Percentiles rank a stretch among this genome's conserved stretches.
Evolutionary conservation across 768 basidiomycete genomes (phyloP).

Genomic region (Boletus rubropictus): DNA sequence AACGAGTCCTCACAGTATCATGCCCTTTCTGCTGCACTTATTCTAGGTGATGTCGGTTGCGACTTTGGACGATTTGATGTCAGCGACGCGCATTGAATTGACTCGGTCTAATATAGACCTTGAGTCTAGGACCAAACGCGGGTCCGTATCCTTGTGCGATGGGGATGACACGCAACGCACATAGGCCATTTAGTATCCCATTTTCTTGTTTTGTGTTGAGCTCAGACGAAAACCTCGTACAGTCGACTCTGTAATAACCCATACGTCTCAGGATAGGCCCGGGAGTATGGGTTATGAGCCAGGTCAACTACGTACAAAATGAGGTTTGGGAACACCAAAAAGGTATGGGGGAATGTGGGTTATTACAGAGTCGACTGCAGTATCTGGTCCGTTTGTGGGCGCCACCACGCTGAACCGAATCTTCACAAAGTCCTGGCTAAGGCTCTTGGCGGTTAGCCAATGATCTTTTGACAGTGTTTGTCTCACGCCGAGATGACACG

Average conservation of each 20-base stretch:
- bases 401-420: too few species aligned
- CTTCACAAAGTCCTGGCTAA: neutral
- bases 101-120: neutral
- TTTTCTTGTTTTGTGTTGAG: neutral
- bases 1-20: neutral
- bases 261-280: too few species aligned
- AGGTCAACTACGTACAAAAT: too few species aligned
- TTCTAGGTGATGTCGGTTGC: neutral
- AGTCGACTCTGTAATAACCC: too few species aligned
- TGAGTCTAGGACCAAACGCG: neutral
- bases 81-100: neutral
- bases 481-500: too few species aligned
- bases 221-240: neutral
- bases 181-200: neutral
- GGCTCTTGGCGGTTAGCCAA: neutral
- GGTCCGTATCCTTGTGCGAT: neutral
- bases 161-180: neutral
- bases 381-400: neutral
- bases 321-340: too few species aligned
- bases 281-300: too few species aligned
- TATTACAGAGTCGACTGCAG: too few species aligned
- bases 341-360: too few species aligned
- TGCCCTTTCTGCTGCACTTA: neutral
- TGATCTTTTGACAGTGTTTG: neutral
- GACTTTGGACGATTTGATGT: too few species aligned